phyloP scores from a whole-genome alignment of 768 basidiomycete species.

The Podaxis sp. region DNA sequence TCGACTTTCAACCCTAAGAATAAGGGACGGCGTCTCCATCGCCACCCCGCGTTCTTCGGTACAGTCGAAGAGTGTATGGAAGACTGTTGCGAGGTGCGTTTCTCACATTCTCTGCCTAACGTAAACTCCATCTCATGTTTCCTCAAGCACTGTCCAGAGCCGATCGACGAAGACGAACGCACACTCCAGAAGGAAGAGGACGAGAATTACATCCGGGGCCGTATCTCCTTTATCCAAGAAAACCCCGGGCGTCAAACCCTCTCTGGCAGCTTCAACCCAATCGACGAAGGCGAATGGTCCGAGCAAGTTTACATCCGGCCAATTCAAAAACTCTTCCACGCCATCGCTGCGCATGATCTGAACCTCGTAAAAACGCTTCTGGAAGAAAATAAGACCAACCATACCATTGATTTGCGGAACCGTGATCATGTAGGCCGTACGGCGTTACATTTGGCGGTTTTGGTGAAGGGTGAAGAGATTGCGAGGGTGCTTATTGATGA shows the following conservation, averaged over 20 bases:
- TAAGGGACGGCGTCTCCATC: constrained; percentile 56
- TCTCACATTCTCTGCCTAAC: not conserved
- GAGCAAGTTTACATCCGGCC: constrained; percentile 59
- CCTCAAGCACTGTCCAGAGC: constrained; percentile 50
- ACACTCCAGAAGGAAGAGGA: constrained; percentile 53
- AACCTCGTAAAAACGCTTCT: constrained; percentile 30
- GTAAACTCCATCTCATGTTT: not conserved
- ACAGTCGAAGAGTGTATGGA: constrained; percentile 55
- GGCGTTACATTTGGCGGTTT: constrained; percentile 56
- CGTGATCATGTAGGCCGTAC: constrained; percentile 66
- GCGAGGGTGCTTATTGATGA: constrained; percentile 53
- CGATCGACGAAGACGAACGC: constrained; percentile 55
- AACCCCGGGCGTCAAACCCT: constrained; percentile 62
- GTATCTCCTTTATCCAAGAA: constrained; percentile 55
- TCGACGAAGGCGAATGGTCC: constrained; percentile 67
- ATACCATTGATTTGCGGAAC: constrained; percentile 42
- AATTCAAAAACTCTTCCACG: constrained; percentile 53
- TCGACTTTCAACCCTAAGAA: constrained; percentile 67
- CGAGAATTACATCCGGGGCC: constrained; percentile 51
- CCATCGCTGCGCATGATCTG: constrained; percentile 47
- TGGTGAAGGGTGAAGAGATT: constrained; percentile 44
- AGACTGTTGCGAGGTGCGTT: constrained; percentile 59
- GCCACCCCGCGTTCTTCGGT: constrained; percentile 65
- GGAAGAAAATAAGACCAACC: constrained; percentile 36
- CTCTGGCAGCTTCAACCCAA: constrained; percentile 64